These are phyloP conservation scores for Ceratobasidium sp. DNA, from an alignment of 1,284 basidiomycete genomes.

Conservation along the genomic window DNA sequence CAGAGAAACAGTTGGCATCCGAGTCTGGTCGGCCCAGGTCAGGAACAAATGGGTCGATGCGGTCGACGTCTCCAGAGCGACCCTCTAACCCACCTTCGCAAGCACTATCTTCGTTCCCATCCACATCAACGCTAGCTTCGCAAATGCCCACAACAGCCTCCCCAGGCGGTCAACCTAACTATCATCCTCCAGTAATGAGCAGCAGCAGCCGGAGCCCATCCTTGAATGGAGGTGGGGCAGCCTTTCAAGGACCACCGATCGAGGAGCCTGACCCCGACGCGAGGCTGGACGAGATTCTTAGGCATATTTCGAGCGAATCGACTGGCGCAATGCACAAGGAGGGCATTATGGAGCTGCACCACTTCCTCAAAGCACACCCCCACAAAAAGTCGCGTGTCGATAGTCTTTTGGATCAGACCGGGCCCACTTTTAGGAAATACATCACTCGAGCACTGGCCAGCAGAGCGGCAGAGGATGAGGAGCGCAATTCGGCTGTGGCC, in stretches of 20 bases:
- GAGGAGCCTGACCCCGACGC: conserved; percentile 86
- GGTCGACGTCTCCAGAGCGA: conserved; percentile 67
- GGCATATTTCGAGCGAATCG: conserved; percentile 90
- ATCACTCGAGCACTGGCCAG: conserved; percentile 85
- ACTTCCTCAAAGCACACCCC: conserved; percentile 93
- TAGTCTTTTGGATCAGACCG: conserved; percentile 85
- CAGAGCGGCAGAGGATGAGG: conserved; percentile 87
- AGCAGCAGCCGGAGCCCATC: conserved; percentile 40
- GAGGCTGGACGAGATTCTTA: conserved; percentile 86
- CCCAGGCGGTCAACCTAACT: neutral
- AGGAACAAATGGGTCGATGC: conserved; percentile 51
- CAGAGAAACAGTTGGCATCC: conserved; percentile 45
- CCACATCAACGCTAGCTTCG: conserved; percentile 34
- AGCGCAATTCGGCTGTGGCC: conserved; percentile 76
- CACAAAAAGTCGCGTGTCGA: conserved; percentile 89
- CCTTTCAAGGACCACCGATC: conserved; percentile 55
- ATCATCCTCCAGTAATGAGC: conserved; percentile 21
- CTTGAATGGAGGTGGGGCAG: conserved; percentile 55
- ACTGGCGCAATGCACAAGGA: conserved; percentile 87
- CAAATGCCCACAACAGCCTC: conserved; percentile 15
- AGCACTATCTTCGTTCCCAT: conserved; percentile 61
- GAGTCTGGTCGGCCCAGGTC: conserved; percentile 38
- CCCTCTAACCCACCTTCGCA: conserved; percentile 76
- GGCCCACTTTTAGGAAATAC: conserved; percentile 86
- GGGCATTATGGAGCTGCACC: conserved; percentile 95